Percentiles rank a stretch among this genome's conserved stretches.
These are phyloP conservation scores for Bolboschoenus planiculmis DNA, from an alignment of 176 grass and related monocot species.

Conservation along the genomic window DNA sequence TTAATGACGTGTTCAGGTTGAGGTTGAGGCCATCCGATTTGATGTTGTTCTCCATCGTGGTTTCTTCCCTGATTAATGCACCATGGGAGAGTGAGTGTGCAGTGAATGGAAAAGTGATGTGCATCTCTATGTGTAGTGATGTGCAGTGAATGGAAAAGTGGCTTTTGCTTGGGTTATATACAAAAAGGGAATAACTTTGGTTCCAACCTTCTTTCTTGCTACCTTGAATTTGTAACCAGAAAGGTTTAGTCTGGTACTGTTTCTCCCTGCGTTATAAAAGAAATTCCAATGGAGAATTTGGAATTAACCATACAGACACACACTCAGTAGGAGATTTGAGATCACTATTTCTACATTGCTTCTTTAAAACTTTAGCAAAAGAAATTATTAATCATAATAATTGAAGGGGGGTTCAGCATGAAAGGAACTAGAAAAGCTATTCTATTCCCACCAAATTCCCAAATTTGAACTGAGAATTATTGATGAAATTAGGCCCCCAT, in stretches of 20 bases:
- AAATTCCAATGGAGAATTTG: background rate
- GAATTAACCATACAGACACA: background rate
- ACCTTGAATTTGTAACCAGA: background rate
- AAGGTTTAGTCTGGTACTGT: background rate
- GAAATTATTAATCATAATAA: background rate
- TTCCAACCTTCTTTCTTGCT: background rate
- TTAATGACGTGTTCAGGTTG: background rate
- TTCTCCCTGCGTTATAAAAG: background rate
- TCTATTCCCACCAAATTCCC: slow-evolving; percentile 6
- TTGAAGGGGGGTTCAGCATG: background rate
- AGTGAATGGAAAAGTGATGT: background rate
- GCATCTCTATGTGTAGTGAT: background rate
- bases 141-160: background rate
- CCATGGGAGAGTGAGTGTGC: background rate
- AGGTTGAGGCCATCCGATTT: background rate
- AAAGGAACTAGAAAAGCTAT: background rate
- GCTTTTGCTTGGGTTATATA: background rate
- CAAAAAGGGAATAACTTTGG: background rate
- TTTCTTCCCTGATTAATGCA: background rate
- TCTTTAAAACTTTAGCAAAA: background rate
- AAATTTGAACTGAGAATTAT: background rate
- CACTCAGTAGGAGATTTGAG: background rate
- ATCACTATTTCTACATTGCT: background rate
- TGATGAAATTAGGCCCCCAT: background rate
- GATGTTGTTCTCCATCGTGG: background rate